Conservation (phyloP, 1,284 basidiomycete genomes). For the Pterulicium gracile region DNA sequence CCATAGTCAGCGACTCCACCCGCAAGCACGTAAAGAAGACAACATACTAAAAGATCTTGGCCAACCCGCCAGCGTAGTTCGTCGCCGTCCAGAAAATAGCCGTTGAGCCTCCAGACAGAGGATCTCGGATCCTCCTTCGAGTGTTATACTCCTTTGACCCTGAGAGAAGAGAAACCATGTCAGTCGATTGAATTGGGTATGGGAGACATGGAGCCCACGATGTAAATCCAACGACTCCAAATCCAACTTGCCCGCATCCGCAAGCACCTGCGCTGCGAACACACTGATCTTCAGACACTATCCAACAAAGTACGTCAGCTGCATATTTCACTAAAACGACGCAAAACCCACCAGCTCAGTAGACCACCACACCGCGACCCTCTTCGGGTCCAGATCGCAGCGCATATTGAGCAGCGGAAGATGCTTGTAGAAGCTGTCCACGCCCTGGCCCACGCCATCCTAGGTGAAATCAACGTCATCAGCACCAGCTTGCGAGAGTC, state of each 20-base stretch:
- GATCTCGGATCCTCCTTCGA: conserved; percentile 26
- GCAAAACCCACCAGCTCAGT: conserved; percentile 32
- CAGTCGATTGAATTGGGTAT: neutral
- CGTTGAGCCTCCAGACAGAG: conserved; percentile 32
- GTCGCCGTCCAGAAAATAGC: conserved; percentile 41
- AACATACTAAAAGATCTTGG: conserved; percentile 35
- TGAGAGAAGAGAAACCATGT: conserved; percentile 13
- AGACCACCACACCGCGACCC: conserved; percentile 50
- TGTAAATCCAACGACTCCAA: conserved; percentile 34
- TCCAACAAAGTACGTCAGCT: neutral
- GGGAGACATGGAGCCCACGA: conserved; percentile 23
- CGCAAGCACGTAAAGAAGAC: too few relatives aligned
- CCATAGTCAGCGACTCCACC: too few relatives aligned
- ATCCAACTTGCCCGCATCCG: conserved; percentile 32
- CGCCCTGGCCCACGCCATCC: conserved; percentile 39
- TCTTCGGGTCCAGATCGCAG: conserved; percentile 42
- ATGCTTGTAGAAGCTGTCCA: conserved; percentile 50
- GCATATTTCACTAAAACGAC: conserved; percentile 1
- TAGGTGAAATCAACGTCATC: too few relatives aligned
- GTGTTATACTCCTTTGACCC: conserved; percentile 44
- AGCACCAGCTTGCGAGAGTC: too few relatives aligned
- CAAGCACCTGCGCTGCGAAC: conserved; percentile 39
- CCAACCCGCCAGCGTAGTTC: conserved; percentile 32
- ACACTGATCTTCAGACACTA: conserved; percentile 42
- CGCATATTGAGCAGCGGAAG: conserved; percentile 55